phyloP scores from a whole-genome alignment of 1,139 yeast species.

The Meyerozyma sp. region DNA sequence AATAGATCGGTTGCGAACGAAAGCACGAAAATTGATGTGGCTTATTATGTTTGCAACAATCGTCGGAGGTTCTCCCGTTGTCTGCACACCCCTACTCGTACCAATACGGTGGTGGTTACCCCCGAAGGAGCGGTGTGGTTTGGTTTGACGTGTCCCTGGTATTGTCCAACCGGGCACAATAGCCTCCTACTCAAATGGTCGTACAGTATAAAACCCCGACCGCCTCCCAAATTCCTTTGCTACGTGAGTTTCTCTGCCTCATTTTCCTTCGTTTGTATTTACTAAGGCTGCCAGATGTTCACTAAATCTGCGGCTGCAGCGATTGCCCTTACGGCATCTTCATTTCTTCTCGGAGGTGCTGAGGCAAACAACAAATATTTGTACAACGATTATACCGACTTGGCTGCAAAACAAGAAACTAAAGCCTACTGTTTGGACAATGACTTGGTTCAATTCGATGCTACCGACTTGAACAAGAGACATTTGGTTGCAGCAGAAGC shows the following conservation, averaged over 20 bases:
- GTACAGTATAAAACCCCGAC: background rate
- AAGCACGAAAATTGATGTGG: background rate
- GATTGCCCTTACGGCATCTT: constrained; percentile 12
- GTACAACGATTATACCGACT: constrained; percentile 6
- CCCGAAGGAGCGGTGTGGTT: background rate
- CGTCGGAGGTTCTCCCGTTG: background rate
- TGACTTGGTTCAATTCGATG: constrained; percentile 1
- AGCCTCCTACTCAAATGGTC: background rate
- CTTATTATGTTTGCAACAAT: background rate
- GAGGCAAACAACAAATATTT: constrained; percentile 9
- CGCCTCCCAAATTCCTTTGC: background rate
- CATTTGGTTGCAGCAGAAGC: background rate
- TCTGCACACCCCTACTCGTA: background rate
- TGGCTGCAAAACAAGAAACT: constrained; percentile 3
- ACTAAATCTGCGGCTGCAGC: constrained; percentile 11
- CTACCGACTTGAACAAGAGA: background rate
- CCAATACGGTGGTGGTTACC: background rate
- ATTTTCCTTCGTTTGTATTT: background rate
- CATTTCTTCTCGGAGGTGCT: constrained; percentile 10
- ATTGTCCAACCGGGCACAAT: background rate
- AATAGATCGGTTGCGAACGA: background rate
- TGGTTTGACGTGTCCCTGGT: background rate
- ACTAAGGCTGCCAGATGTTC: constrained; percentile 5
- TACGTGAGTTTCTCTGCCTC: background rate
- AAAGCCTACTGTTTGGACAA: constrained; percentile 4